Conservation (phyloP, 1,284 basidiomycete genomes). For the Ganoderma multipileum region DNA sequence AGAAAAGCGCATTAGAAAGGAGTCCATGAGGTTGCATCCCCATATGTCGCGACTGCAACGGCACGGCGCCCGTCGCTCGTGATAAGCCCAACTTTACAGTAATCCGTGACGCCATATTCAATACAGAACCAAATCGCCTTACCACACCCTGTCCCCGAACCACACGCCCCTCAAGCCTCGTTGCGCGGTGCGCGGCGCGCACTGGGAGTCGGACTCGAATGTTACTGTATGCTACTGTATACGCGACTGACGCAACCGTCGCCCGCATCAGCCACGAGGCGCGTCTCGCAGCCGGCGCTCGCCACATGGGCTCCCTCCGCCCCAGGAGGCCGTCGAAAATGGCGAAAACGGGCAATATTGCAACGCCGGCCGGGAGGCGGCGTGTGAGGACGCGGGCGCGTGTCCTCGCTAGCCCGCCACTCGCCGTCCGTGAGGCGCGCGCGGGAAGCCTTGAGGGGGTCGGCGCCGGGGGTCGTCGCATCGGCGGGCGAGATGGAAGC, state of each 20-base stretch:
- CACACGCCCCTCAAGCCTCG: background rate
- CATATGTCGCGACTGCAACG: background rate
- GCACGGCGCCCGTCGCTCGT: background rate
- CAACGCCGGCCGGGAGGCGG: background rate
- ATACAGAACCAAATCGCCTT: background rate
- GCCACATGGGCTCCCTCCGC: constrained; percentile 23
- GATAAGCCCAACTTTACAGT: constrained; percentile 2
- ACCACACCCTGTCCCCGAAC: background rate
- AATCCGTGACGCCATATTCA: background rate
- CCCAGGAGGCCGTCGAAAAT: constrained; percentile 1
- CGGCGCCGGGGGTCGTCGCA: background rate
- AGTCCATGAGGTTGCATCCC: background rate
- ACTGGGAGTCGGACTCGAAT: too few relatives aligned
- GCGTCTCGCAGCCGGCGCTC: constrained; percentile 17
- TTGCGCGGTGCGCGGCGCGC: background rate
- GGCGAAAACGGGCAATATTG: constrained; percentile 14
- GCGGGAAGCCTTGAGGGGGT: constrained; percentile 6
- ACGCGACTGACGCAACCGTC: background rate
- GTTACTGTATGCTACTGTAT: background rate
- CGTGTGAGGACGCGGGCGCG: background rate
- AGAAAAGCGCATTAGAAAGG: background rate
- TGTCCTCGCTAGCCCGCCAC: constrained; percentile 11
- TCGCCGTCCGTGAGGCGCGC: constrained; percentile 10
- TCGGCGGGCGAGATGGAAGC: background rate
- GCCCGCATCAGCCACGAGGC: constrained; percentile 31